Conservation (phyloP, 192 early-diverging fungal species). For the Phycomyces nitens region DNA sequence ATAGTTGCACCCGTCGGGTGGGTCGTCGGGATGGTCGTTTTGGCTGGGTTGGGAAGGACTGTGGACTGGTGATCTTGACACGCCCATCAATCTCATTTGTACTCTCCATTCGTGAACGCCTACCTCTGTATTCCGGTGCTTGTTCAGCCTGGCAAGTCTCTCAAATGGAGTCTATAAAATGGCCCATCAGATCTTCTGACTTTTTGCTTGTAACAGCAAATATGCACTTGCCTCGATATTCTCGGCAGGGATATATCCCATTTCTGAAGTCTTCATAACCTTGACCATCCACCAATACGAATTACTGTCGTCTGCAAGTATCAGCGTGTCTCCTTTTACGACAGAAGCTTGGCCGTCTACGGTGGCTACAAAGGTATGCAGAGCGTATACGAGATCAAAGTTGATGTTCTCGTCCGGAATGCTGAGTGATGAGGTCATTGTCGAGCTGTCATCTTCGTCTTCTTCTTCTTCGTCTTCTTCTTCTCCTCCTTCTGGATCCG, state of each 20-base stretch:
- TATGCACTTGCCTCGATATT: constrained; percentile 63
- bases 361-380: constrained; percentile 76
- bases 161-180: not conserved
- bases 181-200: not conserved
- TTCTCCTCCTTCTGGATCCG: not conserved
- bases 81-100: not conserved
- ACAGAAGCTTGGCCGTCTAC: constrained; percentile 80
- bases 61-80: not conserved
- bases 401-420: constrained; percentile 63
- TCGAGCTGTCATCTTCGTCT: constrained; percentile 36
- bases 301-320: constrained; percentile 74
- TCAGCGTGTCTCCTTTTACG: constrained; percentile 65
- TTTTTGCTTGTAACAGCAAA: not conserved
- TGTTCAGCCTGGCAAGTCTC: not conserved
- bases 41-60: not conserved
- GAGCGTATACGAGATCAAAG: constrained; percentile 71
- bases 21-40: not conserved
- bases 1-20: not conserved
- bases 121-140: not conserved
- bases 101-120: not conserved
- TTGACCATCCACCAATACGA: constrained; percentile 75
- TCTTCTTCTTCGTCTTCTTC: constrained; percentile 21
- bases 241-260: constrained; percentile 84
- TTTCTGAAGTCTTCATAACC: constrained; percentile 57
- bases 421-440: constrained; percentile 37